Evolutionary conservation across 192 early-diverging fungal species (phyloP), one percentile per base, ranked within the genome.

Genomic region (Dispira parvispora): DNA sequence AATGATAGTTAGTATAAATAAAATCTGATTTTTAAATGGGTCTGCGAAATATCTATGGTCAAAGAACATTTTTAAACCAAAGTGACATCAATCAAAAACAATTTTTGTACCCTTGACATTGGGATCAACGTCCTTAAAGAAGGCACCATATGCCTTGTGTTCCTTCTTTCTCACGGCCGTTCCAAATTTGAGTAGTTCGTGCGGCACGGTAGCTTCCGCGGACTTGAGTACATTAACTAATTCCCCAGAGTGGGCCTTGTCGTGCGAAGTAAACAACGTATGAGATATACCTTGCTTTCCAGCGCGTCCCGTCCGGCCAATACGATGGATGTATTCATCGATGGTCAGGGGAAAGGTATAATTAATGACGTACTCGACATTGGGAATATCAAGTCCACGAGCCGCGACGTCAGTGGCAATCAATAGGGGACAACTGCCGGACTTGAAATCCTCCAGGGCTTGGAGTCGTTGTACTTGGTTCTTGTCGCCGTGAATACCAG

Each of bases 111-210:
- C 80, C 75, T 94, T 98, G 50, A 77, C 75, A 52, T 67, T 81
- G 54, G 79, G 77, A 62, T 88, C 93, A 38, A 96, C 70, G 44
- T 95, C 92, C 71, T 92, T 96, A 68, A 81, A 89, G 69, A 96
- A 96, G 26, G 91, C 92, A 58, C 95, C 95, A 61, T 96, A 98
- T 61, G 88, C 88, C 18, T 82, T 78, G 73, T 98, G 92, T 56
- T 90, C 79, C 86, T 98, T 98, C 80, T 92, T 93, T 78, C 94
- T 98, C 68, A 96, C 92, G 12, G 90, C 91, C 32, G 88, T 89
- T 49, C 92, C 92, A 76, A 94, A 95, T 76, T 91, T 92, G 63
- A 94, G 73, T 65, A 95, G 76, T 56, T 85, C 88, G 26, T 84
- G 82, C 9, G 93, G 95, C 26, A 98, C 87, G 42, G 73, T 63